Evolutionary conservation across 257 asterid genomes (phyloP), one percentile per base, ranked within the genome.

Genomic region (Voacanga thouarsii): DNA sequence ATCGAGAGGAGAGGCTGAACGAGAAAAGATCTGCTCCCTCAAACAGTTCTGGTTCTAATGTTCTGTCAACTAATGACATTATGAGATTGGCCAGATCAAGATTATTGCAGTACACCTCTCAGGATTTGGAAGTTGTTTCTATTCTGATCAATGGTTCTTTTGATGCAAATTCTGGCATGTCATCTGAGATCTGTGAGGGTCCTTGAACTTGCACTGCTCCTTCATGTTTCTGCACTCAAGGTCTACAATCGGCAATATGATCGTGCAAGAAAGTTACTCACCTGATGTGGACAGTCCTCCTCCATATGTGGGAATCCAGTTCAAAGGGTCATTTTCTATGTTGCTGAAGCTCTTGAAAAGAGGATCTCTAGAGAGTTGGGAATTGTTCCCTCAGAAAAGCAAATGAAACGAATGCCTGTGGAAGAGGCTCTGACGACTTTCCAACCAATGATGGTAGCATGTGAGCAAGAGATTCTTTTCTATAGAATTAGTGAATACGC

Each of bases 311-410:
- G 82, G 8, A 84, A 51, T 66, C 84, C 86, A n/a, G 72, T 74
- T 3, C 82, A 83, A 45, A 85, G 86, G 72, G 76, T 75, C 2
- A 83, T 75, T 5, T 69, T 64, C 51, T 83, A 75, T 19, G 79
- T 85, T 12, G 47, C 85, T 7, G 77, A 78, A 55, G 89, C 89
- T 72, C 82, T 89, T 55, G 68, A 72, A 28, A 85, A 85, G 80
- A 85, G 78, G 76, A 86, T 88, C 11, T 55, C 41, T 3, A 18
- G 55, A 44, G 86, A 85, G 49, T 75, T 51, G 47, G 84, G 88
- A 19, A 37, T 28, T 1, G 57, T 24, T 16, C 65, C 64, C 0
- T 18, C 33, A 1, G 41, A 77, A 14, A 6, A 47, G 26, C 10
- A 80, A 76, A 76, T 59, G 51, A 74, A 64, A 16, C 75, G 55